Conservation (phyloP, 139 green algal genomes). For the Chara braunii region DNA sequence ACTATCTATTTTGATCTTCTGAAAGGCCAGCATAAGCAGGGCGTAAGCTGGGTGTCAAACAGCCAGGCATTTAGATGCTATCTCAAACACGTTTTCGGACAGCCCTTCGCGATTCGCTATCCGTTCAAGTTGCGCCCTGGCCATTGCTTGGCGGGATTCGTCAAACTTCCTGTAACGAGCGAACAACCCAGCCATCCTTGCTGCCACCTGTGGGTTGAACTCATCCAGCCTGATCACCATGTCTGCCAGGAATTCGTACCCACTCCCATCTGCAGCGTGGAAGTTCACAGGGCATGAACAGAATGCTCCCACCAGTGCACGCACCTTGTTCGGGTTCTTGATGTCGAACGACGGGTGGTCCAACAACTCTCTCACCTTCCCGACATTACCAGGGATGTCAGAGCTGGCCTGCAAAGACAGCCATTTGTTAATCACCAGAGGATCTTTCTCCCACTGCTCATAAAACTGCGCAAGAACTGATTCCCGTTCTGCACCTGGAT, state of each 20-base stretch:
- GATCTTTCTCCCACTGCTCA: conserved; percentile 73
- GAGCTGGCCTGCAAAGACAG: conserved; percentile 50
- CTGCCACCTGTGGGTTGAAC: conserved; percentile 61
- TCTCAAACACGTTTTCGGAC: conserved; percentile 89
- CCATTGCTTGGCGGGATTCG: conserved; percentile 63
- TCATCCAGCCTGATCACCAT: conserved; percentile 62
- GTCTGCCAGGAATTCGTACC: conserved; percentile 89
- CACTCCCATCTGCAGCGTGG: conserved; percentile 83
- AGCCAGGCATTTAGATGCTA: conserved; percentile 79
- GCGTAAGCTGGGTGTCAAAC: too few relatives aligned
- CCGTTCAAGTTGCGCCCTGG: conserved; percentile 71
- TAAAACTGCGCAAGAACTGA: conserved; percentile 70
- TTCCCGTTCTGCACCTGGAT: conserved; percentile 48
- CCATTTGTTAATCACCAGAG: conserved; percentile 55
- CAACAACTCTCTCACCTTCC: conserved; percentile 58
- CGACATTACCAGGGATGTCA: conserved; percentile 60
- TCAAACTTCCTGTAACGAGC: conserved; percentile 79
- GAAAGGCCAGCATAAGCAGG: too few relatives aligned
- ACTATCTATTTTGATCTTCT: too few relatives aligned
- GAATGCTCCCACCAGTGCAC: conserved; percentile 56
- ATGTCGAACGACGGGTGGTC: conserved; percentile 80
- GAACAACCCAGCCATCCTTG: conserved; percentile 74
- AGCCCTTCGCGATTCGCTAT: conserved; percentile 65
- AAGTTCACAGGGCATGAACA: conserved; percentile 75
- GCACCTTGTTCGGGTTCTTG: conserved; percentile 85